Evolutionary conservation across 1,139 yeast genomes (phyloP), one percentile per base, ranked within the genome.

Genomic region (Pichia sp.): DNA sequence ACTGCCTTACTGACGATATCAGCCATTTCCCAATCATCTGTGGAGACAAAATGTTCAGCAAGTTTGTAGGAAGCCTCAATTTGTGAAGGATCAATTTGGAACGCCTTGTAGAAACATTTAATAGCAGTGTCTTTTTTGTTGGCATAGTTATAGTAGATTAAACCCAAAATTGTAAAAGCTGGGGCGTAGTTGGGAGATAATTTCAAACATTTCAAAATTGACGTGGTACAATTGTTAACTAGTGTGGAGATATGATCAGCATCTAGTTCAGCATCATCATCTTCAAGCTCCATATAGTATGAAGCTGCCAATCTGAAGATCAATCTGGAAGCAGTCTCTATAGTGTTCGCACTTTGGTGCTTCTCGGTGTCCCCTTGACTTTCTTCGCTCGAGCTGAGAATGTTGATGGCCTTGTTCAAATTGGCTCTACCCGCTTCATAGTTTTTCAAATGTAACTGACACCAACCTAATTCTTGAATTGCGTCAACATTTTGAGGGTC

Each of bases 81-180:
- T 52, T 91, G 94, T 13, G 80, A 73, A 0, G 79, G 71, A 56
- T 87, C 94, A 27, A 91, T 62, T 52, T 91, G 97, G 55, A 91
- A 85, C 0, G 97, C 96, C 51, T 79, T 83, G 55, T 81, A 78
- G 55, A 80, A 91, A 58, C 96, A 88, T 53, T 85, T 87, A 40
- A 80, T 79, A 0, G 96, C 94, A 38, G 94, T 69, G 1, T 62
- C 63, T 15, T 58, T 56, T 52, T 88, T 96, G 5, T 66, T 61
- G 42, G 69, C 75, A 35, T 69, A 63, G 2, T 70, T 67, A 6
- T 70, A 59, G 50, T 86, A 87, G 22, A 86, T 66, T 27, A 70
- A 56, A 22, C 99, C 99, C 17, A 91, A 62, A 1, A 85, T 69
- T 0, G 96, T 79, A 53, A 77, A 88, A 0, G 94, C 73, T 3